phyloP scores from a whole-genome alignment of 2,329 filamentous ascomycete species.

The Scleromitrula shiraiana region DNA sequence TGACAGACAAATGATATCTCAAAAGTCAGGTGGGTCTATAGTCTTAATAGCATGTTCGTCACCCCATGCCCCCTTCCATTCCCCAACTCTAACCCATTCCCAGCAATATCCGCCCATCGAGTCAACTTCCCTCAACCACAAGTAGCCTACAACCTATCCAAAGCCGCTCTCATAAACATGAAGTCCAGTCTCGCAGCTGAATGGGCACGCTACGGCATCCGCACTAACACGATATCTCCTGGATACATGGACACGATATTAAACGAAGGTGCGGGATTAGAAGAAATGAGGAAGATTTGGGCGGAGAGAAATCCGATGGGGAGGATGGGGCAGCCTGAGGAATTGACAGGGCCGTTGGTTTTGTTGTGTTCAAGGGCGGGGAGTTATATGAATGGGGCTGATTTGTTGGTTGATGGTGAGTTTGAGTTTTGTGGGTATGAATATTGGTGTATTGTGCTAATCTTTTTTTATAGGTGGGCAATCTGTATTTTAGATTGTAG shows the following conservation, averaged over 20 bases:
- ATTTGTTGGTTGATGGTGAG: constrained; percentile 23
- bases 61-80: no score
- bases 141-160: constrained; percentile 63
- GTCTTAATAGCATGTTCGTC: constrained; percentile 48
- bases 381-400: constrained; percentile 48
- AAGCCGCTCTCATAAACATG: constrained; percentile 57
- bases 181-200: constrained; percentile 62
- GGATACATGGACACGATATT: constrained; percentile 60
- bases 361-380: constrained; percentile 53
- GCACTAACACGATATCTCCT: constrained; percentile 62
- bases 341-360: constrained; percentile 55
- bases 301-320: constrained; percentile 51
- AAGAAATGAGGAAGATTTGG: constrained; percentile 47
- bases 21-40: constrained; percentile 48
- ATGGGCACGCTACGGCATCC: constrained; percentile 63
- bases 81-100: constrained; percentile 28
- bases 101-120: constrained; percentile 58
- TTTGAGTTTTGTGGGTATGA: no score
- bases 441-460: no score
- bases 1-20: constrained; percentile 7
- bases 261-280: constrained; percentile 56
- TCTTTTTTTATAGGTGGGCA: no score
- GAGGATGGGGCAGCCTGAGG: constrained; percentile 55
- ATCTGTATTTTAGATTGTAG: no score
- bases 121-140: constrained; percentile 53